Conservation (phyloP, 2,329 filamentous ascomycete genomes). For the Fusarium newnesense region DNA sequence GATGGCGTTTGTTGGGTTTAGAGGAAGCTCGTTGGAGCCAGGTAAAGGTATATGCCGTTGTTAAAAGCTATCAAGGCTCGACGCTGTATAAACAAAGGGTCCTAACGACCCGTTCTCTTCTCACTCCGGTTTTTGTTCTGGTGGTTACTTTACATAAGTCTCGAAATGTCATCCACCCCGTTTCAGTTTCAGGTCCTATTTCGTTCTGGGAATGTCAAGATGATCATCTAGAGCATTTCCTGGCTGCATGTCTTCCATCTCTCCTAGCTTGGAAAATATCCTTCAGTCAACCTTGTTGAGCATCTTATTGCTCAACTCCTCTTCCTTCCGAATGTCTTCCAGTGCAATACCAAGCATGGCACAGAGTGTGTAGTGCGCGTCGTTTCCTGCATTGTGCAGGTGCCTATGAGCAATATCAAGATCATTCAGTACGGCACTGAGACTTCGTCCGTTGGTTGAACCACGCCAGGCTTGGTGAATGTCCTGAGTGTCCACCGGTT, state of each 20-base stretch:
- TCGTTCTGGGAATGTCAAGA: neutral
- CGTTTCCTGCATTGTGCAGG: constrained; percentile 90
- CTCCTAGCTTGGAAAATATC: neutral
- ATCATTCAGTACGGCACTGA: constrained; percentile 70
- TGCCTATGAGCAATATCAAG: constrained; percentile 71
- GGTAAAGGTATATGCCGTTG: constrained; percentile 33
- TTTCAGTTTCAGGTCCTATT: neutral
- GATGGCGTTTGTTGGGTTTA: constrained; percentile 54
- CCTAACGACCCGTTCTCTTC: constrained; percentile 40
- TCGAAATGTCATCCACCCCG: neutral
- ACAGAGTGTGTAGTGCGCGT: constrained; percentile 82
- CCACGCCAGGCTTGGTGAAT: constrained; percentile 74
- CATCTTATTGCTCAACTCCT: constrained; percentile 24
- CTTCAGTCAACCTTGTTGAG: constrained; percentile 24
- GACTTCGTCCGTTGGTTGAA: constrained; percentile 62
- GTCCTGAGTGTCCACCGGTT: constrained; percentile 76
- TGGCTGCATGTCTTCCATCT: neutral
- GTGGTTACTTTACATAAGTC: neutral
- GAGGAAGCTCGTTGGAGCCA: constrained; percentile 34
- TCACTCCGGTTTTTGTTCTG: constrained; percentile 13
- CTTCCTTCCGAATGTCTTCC: constrained; percentile 37
- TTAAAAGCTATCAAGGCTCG: constrained; percentile 34
- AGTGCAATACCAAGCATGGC: constrained; percentile 68
- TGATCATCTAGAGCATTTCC: neutral
- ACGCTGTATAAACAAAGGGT: constrained; percentile 42